phyloP scores from a whole-genome alignment of 2,329 filamentous ascomycete genomes.

The Didymella sp. region DNA sequence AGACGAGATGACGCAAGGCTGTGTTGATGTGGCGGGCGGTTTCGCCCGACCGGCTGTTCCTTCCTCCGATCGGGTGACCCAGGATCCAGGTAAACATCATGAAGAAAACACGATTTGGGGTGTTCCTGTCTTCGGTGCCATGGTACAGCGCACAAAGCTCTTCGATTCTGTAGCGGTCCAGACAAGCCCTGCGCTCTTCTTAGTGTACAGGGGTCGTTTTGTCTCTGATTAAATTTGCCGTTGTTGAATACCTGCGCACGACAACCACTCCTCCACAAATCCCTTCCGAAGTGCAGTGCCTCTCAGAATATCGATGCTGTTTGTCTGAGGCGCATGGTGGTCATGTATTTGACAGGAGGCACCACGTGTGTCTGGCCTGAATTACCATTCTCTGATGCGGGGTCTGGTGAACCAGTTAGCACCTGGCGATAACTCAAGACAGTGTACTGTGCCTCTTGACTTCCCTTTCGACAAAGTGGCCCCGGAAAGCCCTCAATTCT shows the following conservation, averaged over 20 bases:
- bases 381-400: slow-evolving; percentile 20
- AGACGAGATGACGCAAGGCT: neutral
- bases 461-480: neutral
- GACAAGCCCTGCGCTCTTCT: slow-evolving; percentile 1
- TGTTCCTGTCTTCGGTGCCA: neutral
- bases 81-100: neutral
- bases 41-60: neutral
- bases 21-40: neutral
- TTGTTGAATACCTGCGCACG: neutral
- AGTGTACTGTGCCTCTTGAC: slow-evolving; percentile 2
- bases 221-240: slow-evolving; percentile 3
- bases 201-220: neutral
- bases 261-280: neutral
- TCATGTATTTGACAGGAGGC: neutral
- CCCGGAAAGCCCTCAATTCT: neutral
- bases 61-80: neutral
- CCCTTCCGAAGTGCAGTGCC: neutral
- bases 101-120: neutral
- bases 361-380: slow-evolving; percentile 14
- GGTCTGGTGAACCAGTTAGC: slow-evolving; percentile 9
- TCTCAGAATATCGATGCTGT: neutral
- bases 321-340: neutral
- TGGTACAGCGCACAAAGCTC: neutral
- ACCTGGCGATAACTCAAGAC: slow-evolving; percentile 14
- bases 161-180: slow-evolving; percentile 1